These are phyloP conservation scores for Tricholoma saponaceum DNA, from an alignment of 768 basidiomycete species.

Conservation along the genomic window DNA sequence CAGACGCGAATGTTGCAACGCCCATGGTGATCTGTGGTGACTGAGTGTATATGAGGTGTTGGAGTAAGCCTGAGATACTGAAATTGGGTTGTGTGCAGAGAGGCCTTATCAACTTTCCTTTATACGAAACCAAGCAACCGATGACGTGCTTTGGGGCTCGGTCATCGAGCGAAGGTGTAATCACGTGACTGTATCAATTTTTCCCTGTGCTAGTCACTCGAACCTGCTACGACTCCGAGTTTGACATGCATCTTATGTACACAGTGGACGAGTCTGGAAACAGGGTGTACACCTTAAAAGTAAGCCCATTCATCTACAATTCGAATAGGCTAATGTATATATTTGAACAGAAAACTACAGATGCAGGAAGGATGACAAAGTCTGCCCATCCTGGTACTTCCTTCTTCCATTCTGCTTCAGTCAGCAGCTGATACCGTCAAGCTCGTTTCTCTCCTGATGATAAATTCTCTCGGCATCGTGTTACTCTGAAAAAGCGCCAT, in stretches of 20 bases:
- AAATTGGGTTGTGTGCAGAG: too few relatives aligned
- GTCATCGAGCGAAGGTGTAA: too few relatives aligned
- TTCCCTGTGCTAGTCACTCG: too few relatives aligned
- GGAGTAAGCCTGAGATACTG: too few relatives aligned
- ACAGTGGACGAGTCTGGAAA: slow-evolving; percentile 70
- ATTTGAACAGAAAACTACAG: slow-evolving; percentile 71
- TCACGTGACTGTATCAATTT: slow-evolving; percentile 16
- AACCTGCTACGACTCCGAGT: too few relatives aligned
- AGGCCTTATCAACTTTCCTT: too few relatives aligned
- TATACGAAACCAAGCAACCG: neutral
- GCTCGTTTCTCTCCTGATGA: slow-evolving; percentile 99
- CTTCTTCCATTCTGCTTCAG: slow-evolving; percentile 1
- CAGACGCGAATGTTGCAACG: slow-evolving; percentile 32
- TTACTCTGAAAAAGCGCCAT: slow-evolving; percentile 94
- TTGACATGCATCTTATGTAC: slow-evolving; percentile 96
- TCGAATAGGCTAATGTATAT: neutral
- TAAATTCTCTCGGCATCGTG: slow-evolving; percentile 97
- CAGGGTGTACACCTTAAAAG: slow-evolving; percentile 92
- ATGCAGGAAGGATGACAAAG: slow-evolving; percentile 80
- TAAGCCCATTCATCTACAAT: slow-evolving; percentile 27
- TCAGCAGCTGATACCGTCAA: slow-evolving; percentile 25
- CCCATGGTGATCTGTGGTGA: too few relatives aligned
- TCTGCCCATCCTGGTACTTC: slow-evolving; percentile 92
- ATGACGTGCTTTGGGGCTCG: too few relatives aligned
- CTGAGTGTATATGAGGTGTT: too few relatives aligned